Base-by-base conservation (phyloP, 495 filamentous ascomycete genomes). In the Chaetomium fimeti region DNA sequence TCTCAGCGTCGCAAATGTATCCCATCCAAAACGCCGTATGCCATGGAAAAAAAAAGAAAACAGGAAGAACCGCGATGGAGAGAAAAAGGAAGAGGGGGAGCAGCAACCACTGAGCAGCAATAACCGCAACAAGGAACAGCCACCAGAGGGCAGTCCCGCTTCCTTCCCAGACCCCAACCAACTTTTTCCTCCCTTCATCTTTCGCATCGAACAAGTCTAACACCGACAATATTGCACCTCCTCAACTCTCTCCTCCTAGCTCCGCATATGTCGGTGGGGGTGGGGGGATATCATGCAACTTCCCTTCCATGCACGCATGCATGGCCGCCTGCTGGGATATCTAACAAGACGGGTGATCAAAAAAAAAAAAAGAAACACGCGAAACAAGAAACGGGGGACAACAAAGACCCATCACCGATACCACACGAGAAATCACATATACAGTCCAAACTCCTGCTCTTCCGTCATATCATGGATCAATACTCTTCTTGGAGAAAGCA, bases 401-500 rank as follows among this genome's bases (percentile, higher is more conserved):
- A 42, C 24, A 22, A 8, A 48, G 16, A 29, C 24, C 38, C 57
- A 32, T 6, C 40, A 47, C 4, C 38, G 9, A 58, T n/a, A n/a
- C 38, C 56, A 25, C 56, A n/a, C 20, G 7, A 3, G 45, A n/a
- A 20, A 22, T 12, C 45, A 49, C 45, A 54, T 27, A 63, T 32
- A 29, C 36, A 60, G 20, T 16, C 36, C 53, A 12, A 62, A 42
- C 29, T 18, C n/a, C 25, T 12, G 9, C n/a, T 29, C 43, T 32
- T 59, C 36, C 22, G 45, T 29, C 48, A 45, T 24, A 67, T 68
- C 63, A 74, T 48, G 64, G 69, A 56, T 72, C 70, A 43, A 72
- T 63, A 67, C 72, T 75, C 72, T 75, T 72, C 55, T 74, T 74
- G 43, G 74, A 74, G 52, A 75, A 75, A 1, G 72, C 74, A 18